phyloP scores from a whole-genome alignment of 2,329 filamentous ascomycete species.

The Cadophora sp. region DNA sequence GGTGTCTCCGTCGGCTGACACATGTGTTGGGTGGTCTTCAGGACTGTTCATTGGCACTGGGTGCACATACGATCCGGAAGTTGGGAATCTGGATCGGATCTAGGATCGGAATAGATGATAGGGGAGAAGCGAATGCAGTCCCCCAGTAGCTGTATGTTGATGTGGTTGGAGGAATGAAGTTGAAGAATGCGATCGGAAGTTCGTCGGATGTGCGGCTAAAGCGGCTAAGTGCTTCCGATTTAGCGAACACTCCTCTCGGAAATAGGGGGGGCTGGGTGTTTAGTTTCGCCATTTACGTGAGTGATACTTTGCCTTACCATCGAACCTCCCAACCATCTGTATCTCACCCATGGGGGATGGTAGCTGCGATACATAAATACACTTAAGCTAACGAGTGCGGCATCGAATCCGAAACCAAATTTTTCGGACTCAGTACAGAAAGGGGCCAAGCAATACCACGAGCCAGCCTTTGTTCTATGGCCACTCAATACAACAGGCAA shows the following conservation, averaged over 20 bases:
- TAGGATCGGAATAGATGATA: neutral
- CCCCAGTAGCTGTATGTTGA: neutral
- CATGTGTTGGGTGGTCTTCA: neutral
- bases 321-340: too few species aligned
- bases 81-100: neutral
- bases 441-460: too few species aligned
- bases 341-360: too few species aligned
- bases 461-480: too few species aligned
- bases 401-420: too few species aligned
- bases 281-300: too few species aligned
- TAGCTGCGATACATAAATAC: too few species aligned
- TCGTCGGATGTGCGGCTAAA: slow-evolving; percentile 11
- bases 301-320: too few species aligned
- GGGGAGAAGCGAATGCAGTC: neutral
- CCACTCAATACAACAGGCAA: too few species aligned
- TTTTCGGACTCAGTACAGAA: too few species aligned
- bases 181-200: neutral
- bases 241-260: neutral
- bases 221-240: slow-evolving; percentile 10
- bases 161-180: neutral
- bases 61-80: neutral
- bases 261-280: neutral
- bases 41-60: slow-evolving; percentile 9
- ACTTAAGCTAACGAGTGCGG: too few species aligned
- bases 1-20: slow-evolving; percentile 6